phyloP scores from a whole-genome alignment of 1,284 basidiomycete genomes.

The Ceratorhiza oryzae-sativae region DNA sequence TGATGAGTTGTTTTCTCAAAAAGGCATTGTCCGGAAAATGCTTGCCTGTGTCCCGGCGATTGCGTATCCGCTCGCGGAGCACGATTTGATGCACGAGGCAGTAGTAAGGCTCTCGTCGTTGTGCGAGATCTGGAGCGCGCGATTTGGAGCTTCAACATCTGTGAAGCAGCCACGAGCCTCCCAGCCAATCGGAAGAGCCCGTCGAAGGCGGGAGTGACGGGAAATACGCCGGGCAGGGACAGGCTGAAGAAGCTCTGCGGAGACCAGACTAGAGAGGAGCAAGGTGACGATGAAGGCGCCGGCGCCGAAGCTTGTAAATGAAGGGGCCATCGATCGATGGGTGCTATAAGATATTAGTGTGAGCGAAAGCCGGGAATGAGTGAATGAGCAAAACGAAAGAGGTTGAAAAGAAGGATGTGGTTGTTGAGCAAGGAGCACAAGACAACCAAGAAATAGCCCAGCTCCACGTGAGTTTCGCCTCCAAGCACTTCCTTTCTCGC shows the following conservation, averaged over 20 bases:
- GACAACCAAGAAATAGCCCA: slow-evolving; percentile 21
- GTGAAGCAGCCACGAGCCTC: slow-evolving; percentile 20
- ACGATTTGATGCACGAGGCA: slow-evolving; percentile 30
- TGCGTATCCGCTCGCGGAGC: slow-evolving; percentile 26
- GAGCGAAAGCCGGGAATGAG: slow-evolving; percentile 2
- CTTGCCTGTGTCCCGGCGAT: slow-evolving; percentile 25
- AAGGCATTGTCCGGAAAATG: background rate
- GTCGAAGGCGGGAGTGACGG: slow-evolving; percentile 23
- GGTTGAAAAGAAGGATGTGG: background rate
- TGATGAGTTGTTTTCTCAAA: background rate
- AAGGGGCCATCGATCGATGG: slow-evolving; percentile 25
- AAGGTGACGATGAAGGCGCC: slow-evolving; percentile 28
- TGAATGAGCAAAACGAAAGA: background rate
- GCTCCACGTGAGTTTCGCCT: slow-evolving; percentile 10
- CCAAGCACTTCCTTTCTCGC: background rate
- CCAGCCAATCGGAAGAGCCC: slow-evolving; percentile 31
- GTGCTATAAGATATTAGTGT: background rate
- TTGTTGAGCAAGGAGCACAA: slow-evolving; percentile 7
- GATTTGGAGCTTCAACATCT: slow-evolving; percentile 26
- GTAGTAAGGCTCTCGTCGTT: slow-evolving; percentile 5
- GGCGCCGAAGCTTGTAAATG: slow-evolving; percentile 22
- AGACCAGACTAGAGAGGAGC: slow-evolving; percentile 5
- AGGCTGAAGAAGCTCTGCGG: slow-evolving; percentile 21
- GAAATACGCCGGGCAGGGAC: slow-evolving; percentile 11
- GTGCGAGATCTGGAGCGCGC: slow-evolving; percentile 10